Percentiles rank a stretch among this genome's conserved stretches.
Conservation (phyloP, 2,329 filamentous ascomycete species). For the Ophiostoma quercus region DNA sequence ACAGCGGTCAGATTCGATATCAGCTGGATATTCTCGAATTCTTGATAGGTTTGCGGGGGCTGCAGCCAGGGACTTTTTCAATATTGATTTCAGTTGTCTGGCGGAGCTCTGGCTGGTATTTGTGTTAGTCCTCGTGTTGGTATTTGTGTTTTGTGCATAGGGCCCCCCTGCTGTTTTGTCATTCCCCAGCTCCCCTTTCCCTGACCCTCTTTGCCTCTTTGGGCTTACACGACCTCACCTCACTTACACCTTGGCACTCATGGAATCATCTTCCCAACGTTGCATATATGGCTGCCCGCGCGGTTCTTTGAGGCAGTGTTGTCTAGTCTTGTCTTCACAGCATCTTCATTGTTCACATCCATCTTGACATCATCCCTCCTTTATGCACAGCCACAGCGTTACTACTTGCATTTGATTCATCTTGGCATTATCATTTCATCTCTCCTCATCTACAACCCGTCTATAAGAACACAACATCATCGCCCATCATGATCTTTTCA, state of each 20-base stretch:
- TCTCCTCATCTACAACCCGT: not conserved
- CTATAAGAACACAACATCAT: not conserved
- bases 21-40: not conserved
- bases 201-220: not conserved
- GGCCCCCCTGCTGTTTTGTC: not conserved
- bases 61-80: not conserved
- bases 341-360: not conserved
- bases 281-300: conserved; percentile 19
- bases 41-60: not conserved
- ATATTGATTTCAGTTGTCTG: not conserved
- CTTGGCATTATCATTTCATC: not conserved
- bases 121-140: not conserved
- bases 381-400: not conserved
- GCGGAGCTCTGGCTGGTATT: not conserved
- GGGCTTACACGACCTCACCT: not conserved
- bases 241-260: not conserved
- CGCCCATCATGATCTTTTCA: conserved; percentile 13
- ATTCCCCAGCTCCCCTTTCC: conserved; percentile 3
- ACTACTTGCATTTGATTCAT: not conserved
- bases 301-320: not conserved
- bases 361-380: not conserved
- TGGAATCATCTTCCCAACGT: conserved; percentile 18
- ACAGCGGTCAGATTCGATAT: not conserved
- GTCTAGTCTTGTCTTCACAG: not conserved
- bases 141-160: conserved; percentile 3